Evolutionary conservation across 2,329 filamentous ascomycete genomes (phyloP).

Genomic region (Colletotrichum sp.): DNA sequence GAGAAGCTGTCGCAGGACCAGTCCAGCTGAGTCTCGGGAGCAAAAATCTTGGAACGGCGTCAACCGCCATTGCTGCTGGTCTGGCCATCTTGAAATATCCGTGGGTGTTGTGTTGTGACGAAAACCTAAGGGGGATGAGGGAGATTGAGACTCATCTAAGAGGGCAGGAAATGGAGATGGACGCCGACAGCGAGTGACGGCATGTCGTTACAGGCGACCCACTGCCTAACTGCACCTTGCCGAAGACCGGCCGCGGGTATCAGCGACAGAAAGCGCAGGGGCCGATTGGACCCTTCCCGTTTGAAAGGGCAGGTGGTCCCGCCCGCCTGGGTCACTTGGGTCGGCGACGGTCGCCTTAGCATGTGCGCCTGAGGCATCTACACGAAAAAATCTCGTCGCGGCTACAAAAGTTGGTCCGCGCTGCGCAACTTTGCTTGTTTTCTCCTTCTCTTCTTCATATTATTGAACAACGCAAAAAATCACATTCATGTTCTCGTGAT

Average conservation of each 20-base stretch:
- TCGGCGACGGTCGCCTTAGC: background rate
- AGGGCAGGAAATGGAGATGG: background rate
- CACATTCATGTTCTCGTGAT: constrained; percentile 45
- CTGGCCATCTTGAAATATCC: constrained; percentile 28
- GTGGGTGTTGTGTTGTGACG: background rate
- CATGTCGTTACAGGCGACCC: constrained; percentile 18
- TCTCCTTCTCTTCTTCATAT: constrained; percentile 31
- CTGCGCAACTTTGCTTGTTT: constrained; percentile 21
- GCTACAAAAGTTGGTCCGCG: constrained; percentile 6
- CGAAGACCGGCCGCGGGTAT: constrained; percentile 13
- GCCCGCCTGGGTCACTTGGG: background rate
- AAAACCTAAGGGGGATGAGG: background rate
- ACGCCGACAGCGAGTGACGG: constrained; percentile 2
- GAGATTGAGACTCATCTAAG: background rate
- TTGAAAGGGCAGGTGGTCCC: background rate
- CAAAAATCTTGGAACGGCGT: constrained; percentile 57
- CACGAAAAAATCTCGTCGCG: background rate
- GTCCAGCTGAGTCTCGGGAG: constrained; percentile 62
- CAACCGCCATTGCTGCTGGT: constrained; percentile 32
- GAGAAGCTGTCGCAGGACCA: constrained; percentile 32
- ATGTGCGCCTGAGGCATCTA: background rate
- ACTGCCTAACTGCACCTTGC: background rate
- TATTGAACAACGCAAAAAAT: constrained; percentile 54
- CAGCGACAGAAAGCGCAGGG: background rate
- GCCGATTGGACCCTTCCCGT: background rate